These are phyloP conservation scores for Ampelomyces quisqualis DNA, from an alignment of 2,329 filamentous ascomycete species.

Conservation along the genomic window DNA sequence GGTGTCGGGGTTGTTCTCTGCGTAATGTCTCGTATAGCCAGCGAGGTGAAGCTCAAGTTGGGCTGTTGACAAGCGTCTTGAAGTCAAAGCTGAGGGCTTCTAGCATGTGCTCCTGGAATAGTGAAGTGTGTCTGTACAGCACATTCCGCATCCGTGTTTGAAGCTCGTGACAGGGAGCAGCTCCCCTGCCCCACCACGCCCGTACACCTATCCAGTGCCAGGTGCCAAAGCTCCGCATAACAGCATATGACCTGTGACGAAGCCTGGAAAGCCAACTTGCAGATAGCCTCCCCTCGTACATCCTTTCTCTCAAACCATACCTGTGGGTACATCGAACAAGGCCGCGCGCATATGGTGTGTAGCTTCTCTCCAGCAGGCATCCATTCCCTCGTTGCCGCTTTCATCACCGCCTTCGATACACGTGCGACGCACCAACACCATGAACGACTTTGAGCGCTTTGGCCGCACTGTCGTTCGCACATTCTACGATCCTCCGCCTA, in stretches of 20 bases:
- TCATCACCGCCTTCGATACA: slow-evolving; percentile 6
- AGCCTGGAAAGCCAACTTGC: too few species aligned
- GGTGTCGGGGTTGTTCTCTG: neutral
- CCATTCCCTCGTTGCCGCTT: slow-evolving; percentile 18
- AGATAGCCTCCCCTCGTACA: neutral
- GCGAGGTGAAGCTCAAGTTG: too few species aligned
- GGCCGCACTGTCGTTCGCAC: slow-evolving; percentile 80
- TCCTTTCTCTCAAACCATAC: neutral
- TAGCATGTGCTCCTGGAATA: neutral
- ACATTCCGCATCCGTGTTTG: neutral
- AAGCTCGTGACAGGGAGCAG: slow-evolving; percentile 3
- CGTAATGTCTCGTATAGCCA: too few species aligned
- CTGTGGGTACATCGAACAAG: neutral
- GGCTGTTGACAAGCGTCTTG: too few species aligned
- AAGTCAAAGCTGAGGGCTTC: too few species aligned
- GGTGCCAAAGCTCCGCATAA: slow-evolving; percentile 1
- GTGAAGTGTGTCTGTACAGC: neutral
- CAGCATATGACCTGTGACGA: slow-evolving; percentile 13
- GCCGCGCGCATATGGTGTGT: slow-evolving; percentile 14
- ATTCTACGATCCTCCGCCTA: slow-evolving; percentile 88
- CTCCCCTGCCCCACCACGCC: slow-evolving; percentile 4
- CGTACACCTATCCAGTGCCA: too few species aligned
- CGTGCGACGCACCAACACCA: slow-evolving; percentile 30
- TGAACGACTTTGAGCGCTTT: slow-evolving; percentile 73
- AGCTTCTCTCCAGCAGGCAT: slow-evolving; percentile 9